A percentile compares a stretch with the other conserved stretches of the same genome.
Evolutionary conservation across 129 eudicot genomes (phyloP).

Genomic region (Cynara cardunculus): DNA sequence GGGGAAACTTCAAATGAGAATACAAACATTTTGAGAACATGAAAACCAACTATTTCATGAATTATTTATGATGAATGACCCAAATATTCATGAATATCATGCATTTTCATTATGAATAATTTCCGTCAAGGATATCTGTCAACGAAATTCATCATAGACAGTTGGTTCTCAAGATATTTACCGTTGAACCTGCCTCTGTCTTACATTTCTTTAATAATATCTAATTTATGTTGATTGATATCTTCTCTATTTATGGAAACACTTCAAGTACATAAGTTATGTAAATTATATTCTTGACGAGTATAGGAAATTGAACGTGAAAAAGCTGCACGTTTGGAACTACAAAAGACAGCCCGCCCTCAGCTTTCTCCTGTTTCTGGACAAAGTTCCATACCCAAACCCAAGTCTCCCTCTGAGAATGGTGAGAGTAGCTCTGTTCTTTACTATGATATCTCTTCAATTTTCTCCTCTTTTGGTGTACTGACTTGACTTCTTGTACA

Average conservation of each 20-base stretch:
- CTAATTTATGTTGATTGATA: neutral
- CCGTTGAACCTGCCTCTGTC: neutral
- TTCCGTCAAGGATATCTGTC: neutral
- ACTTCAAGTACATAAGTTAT: neutral
- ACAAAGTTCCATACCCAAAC: conserved; percentile 43
- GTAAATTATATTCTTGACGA: conserved; percentile 9
- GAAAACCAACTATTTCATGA: too few species aligned
- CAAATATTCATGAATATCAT: neutral
- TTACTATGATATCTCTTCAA: neutral
- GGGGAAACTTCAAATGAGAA: too few species aligned
- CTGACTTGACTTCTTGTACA: conserved; percentile 33
- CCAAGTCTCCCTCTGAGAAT: conserved; percentile 49
- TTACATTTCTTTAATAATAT: neutral
- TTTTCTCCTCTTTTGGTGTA: neutral
- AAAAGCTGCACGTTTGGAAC: conserved; percentile 70
- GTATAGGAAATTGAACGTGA: conserved; percentile 77
- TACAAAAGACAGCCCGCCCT: conserved; percentile 58
- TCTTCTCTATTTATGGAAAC: neutral
- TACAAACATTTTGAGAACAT: too few species aligned
- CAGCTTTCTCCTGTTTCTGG: conserved; percentile 47
- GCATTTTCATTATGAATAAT: neutral
- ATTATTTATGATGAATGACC: too few species aligned
- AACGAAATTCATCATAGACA: neutral
- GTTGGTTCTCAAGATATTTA: neutral
- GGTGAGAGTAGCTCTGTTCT: conserved; percentile 36